Base-by-base conservation (phyloP, 768 basidiomycete genomes). In the Pulveroboletus sp. region DNA sequence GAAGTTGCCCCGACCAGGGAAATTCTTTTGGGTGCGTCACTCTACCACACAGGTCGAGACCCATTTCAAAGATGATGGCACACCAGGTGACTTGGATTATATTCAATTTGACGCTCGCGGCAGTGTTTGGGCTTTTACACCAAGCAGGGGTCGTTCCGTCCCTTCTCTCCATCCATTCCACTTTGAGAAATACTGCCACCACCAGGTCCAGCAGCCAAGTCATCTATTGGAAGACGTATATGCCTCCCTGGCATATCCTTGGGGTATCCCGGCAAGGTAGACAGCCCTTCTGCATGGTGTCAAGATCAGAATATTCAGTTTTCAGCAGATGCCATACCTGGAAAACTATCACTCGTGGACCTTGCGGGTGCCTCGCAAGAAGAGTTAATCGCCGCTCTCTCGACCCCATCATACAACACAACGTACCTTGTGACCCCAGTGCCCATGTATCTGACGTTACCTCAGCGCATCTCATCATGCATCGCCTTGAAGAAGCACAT, bases 131-230 rank as follows among this genome's bases (percentile, higher is more conserved):
- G 13, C 6, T 73, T 38, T 47, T 72, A 26, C 72, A 73, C 29
- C 72, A 73, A 53, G 73, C 71, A 34, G 73, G 73, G 16, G 59
- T 73, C n/a, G 63, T 72, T n/a, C 73, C 65, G 6, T 73, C 72
- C 22, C 61, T 68, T 26, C 55, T 71, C 27, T 56, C 58, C 37
- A 59, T 74, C 7, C 68, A 69, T 46, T 62, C 63, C 9, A 34
- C 36, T 13, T 50, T 71, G 23, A 39, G 23, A 12, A 34, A 49
- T 34, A 11, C 51, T 7, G 13, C 43, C 8, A 2, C 54, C 16
- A 2, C 54, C 16, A 40, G 20, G 34, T 46, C 47, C 12, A 50
- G 41, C 6, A 50, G 46, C n/a, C 51, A 50, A 12, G 23, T 71
- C 16, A 49, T 70, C 17, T 73, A 70, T 36, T 73, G 72, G 72